Evolutionary conservation across 208 protist species (phyloP), one percentile per base, ranked within the genome.

Genomic region (Porcisia deanei): DNA sequence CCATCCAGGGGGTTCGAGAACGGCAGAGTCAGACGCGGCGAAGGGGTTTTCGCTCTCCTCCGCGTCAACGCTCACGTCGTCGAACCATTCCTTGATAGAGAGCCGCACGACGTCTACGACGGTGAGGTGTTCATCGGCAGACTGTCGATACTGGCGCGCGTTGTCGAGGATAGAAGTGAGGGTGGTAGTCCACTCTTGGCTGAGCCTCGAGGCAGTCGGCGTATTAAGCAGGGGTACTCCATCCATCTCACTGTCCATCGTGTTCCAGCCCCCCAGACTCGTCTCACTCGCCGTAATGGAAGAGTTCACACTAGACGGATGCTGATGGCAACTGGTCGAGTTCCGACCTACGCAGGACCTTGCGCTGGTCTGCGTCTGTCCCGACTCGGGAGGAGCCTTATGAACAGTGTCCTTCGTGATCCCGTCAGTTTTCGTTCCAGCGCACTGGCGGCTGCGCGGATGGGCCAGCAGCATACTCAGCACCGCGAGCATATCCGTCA

Each of bases 221-320:
- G 52, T 43, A 30, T 49, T 43, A 7, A 7, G 54, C 5, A 3
- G 5, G 3, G 66, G 30, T 6, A 34, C 25, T 7, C 68, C 65
- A 18, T 34, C 58, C 12, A 12, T 20, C 47, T 81, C 77, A 4
- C 43, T 30, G 41, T 43, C 47, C 69, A 55, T 65, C 25, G 76
- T 45, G 60, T 63, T 47, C 68, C 59, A 75, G 34, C 75, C 76
- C 22, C 41, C 69, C 76, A 53, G 57, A 63, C 61, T 81, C 8
- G 76, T 47, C 49, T 81, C 77, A 20, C 70, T 81, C 9, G 77
- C 77, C 49, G 71, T 81, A 37, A 52, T 58, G 65, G 65, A 76
- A 6, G 71, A 76, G 57, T 45, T 77, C 39, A 58, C 22, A 52
- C 71, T 77, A 8, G 65, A 10, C 47, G 67, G 55, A 16, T 61